Conservation (phyloP, 2,329 filamentous ascomycete genomes). For the Arachnopeziza araneosa region DNA sequence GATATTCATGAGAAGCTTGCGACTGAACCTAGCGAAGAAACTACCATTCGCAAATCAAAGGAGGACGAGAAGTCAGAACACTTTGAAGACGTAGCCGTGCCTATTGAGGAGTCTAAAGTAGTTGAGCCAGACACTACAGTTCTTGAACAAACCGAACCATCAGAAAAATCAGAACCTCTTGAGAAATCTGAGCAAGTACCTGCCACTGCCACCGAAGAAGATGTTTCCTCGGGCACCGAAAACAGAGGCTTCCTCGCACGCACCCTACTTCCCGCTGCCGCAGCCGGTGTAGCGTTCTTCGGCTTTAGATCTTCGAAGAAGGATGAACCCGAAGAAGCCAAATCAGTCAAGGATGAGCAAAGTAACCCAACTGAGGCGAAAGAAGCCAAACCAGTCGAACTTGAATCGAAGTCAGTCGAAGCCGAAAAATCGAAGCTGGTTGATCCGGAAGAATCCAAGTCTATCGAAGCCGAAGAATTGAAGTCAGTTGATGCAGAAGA, state of each 20-base stretch:
- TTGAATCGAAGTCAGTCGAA: neutral
- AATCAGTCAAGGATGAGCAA: neutral
- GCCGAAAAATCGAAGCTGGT: too few relatives aligned
- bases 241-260: neutral
- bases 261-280: neutral
- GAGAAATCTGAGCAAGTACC: neutral
- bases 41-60: neutral
- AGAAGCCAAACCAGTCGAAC: neutral
- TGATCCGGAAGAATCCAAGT: too few relatives aligned
- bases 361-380: neutral
- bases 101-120: neutral
- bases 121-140: neutral
- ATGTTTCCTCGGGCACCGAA: neutral
- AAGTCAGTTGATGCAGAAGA: too few relatives aligned
- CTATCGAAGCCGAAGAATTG: too few relatives aligned
- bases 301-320: conserved; percentile 4
- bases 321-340: conserved; percentile 9
- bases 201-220: neutral
- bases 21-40: neutral
- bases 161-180: neutral
- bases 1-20: neutral
- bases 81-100: neutral
- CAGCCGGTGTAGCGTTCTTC: neutral
- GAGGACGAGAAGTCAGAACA: neutral
- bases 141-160: neutral